Base-by-base conservation (phyloP, 345 rosid species). In the Arabis hirsuta region DNA sequence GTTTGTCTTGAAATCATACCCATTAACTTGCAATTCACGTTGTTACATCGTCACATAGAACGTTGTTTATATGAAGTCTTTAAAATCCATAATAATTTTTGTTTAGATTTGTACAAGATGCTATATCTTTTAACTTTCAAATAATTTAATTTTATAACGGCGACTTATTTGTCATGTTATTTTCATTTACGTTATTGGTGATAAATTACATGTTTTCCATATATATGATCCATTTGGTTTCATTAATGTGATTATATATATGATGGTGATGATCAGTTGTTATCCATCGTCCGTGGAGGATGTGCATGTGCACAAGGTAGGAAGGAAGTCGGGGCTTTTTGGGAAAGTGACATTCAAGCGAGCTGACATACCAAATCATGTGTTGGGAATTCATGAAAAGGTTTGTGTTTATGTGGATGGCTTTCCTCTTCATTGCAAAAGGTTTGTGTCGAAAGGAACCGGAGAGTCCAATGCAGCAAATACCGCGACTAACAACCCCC, bases 321-420 rank as follows among this genome's bases (percentile, higher is more conserved):
- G 11, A 5, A 2, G 1, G 0, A 41, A 42, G 27, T 12, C 27
- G 10, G 5, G 51, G 0, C 29, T 65, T 34, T 73, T 56, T 9
- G 77, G 77, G 0, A 73, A 47, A 19, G 51, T 73, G 14, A 34
- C n/a, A 5, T 73, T 73, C 7, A 73, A 0, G 6, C 0, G 3
- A 13, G 0, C 7, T 2, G 0, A 0, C 9, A 56, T 73, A 26
- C 65, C 51, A 26, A 2, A 9, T 1, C 0, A 5, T 27, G 58
- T 73, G 13, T 3, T 73, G 65, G 47, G 50, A 0, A 3, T 1
- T 3, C 0, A 1, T 0, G 66, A 64, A 2, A 73, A 3, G 42
- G 65, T 65, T 2, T 9, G 1, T 12, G 20, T 12, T 13, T 0
- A 0, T 7, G 29, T 73, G 19, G 26, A 56, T 3, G 73, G 67